Base-by-base conservation (phyloP, 306 rosid species). In the Elaeagnus macrophylla region DNA sequence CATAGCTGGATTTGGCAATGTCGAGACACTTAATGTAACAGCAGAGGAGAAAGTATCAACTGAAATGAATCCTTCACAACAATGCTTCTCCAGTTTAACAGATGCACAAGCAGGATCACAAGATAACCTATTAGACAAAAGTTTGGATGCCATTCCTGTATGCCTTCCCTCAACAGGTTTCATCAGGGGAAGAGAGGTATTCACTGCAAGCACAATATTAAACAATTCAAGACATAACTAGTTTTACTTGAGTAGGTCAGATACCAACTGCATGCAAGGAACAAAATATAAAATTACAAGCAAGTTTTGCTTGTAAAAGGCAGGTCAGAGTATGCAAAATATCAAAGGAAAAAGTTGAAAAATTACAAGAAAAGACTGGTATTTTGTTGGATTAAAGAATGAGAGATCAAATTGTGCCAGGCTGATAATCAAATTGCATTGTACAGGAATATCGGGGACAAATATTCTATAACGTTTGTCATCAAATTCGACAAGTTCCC, bases 11-110 rank as follows among this genome's bases (percentile, higher is more conserved):
- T 60, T 51, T 45, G 75, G 36, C 9, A 61, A 66, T 51, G 71
- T 62, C 18, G 77, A 62, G 67, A 67, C 62, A 45, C 67, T 69
- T 16, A 59, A 45, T 35, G 76, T 62, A 66, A 32, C 61, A 17
- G 62, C 64, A 78, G 59, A 17, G 8, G 74, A 45, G 41, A 83
- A 43, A 53, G 70, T 76, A 40, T 70, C 72, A 39, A 73, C 72
- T 42, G 76, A 61, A 60, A 65, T 64, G 47, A 77, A 61, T 71
- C 74, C 68, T 65, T 79, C 79, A 75, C 38, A 50, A 58, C 55
- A 55, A 25, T 49, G 74, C 17, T 67, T 67, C 43, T 71, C 71
- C 25, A 42, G 61, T 67, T 62, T 75, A 43, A 54, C 69, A 59
- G 70, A 58, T 52, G 39, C 48, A 60, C 70, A 51, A 55, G 72